phyloP scores from a whole-genome alignment of 495 filamentous ascomycete species.

The Thozetella sp. region DNA sequence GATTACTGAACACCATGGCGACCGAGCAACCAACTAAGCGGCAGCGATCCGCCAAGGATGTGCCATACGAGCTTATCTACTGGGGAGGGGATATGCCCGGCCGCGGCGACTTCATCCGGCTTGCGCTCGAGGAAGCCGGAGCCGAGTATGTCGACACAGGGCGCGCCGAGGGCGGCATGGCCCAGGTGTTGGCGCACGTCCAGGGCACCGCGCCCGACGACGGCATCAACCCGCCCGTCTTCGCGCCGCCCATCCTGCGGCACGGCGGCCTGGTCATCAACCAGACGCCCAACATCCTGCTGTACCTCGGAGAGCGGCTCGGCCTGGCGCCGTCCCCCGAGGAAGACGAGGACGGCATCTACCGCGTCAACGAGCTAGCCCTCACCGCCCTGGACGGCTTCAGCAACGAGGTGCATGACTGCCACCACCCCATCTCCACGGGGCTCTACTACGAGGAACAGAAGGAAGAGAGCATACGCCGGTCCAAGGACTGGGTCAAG shows the following conservation, averaged over 20 bases:
- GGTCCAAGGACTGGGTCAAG: slow-evolving; percentile 51
- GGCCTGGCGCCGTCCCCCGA: slow-evolving; percentile 44
- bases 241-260: slow-evolving; percentile 62
- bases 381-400: slow-evolving; percentile 68
- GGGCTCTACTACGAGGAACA: slow-evolving; percentile 68
- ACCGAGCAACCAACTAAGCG: slow-evolving; percentile 28
- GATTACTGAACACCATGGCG: slow-evolving; percentile 8
- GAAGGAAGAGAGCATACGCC: slow-evolving; percentile 56
- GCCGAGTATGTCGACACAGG: slow-evolving; percentile 62
- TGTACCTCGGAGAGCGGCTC: slow-evolving; percentile 58
- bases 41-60: slow-evolving; percentile 39
- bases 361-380: slow-evolving; percentile 56
- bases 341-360: slow-evolving; percentile 44
- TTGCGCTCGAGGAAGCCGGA: slow-evolving; percentile 62
- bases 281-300: slow-evolving; percentile 67
- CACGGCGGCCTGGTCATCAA: slow-evolving; percentile 59
- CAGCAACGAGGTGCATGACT: slow-evolving; percentile 66
- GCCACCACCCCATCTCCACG: slow-evolving; percentile 63
- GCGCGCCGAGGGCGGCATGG: slow-evolving; percentile 33
- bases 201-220: slow-evolving; percentile 34
- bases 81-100: slow-evolving; percentile 66
- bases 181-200: slow-evolving; percentile 34
- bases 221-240: slow-evolving; percentile 55
- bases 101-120: slow-evolving; percentile 66
- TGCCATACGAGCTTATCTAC: slow-evolving; percentile 62